phyloP scores from a whole-genome alignment of 2,329 filamentous ascomycete genomes.

The Epichloe coenophiala region DNA sequence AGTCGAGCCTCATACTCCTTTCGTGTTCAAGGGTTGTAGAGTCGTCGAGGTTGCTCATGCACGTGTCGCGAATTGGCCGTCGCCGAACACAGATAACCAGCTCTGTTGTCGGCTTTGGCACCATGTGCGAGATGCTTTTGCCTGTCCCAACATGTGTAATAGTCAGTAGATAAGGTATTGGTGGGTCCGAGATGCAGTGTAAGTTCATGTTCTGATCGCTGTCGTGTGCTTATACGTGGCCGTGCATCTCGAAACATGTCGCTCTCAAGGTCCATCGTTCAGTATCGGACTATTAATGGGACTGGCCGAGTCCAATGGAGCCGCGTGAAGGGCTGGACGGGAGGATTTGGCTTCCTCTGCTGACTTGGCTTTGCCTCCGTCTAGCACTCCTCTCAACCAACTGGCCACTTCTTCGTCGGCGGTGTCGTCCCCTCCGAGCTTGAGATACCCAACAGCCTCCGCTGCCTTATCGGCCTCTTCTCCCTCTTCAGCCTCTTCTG shows the following conservation, averaged over 20 bases:
- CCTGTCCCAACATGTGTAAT: background rate
- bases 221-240: too few species aligned
- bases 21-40: too few species aligned
- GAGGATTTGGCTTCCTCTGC: conserved; percentile 32
- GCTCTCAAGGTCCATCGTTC: background rate
- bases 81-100: conserved; percentile 1
- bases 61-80: background rate
- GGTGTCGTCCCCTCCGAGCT: conserved; percentile 22
- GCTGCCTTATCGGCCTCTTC: conserved; percentile 31
- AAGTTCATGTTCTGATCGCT: background rate
- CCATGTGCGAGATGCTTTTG: background rate
- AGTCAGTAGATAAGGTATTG: background rate
- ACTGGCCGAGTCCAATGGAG: conserved; percentile 63
- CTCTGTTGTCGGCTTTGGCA: background rate
- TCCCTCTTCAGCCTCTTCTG: conserved; percentile 54
- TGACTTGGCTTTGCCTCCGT: conserved; percentile 37
- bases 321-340: conserved; percentile 78
- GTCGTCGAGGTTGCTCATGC: too few species aligned
- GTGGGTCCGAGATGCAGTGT: background rate
- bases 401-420: conserved; percentile 72
- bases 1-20: too few species aligned
- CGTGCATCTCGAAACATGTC: too few species aligned
- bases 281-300: conserved; percentile 29
- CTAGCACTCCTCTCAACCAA: conserved; percentile 68
- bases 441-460: conserved; percentile 30